Base-by-base conservation (phyloP, 257 asterid species). In the Coffea eugenioides region DNA sequence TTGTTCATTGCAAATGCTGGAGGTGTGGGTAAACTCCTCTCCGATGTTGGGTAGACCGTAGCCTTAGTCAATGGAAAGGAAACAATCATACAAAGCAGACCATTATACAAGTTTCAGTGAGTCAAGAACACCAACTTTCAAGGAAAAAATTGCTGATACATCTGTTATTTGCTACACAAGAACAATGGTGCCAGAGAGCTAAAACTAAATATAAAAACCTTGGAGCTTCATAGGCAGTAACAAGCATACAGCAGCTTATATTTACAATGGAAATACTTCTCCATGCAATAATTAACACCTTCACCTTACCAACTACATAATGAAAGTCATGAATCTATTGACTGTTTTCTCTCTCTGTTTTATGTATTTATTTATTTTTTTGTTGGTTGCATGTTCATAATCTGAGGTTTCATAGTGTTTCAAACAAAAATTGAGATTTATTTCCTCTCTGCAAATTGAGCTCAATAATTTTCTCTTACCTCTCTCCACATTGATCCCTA, bases 21-120 rank as follows among this genome's bases (percentile, higher is more conserved):
- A 77, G 99, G 98, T 75, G 91, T 89, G 75, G 98, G 99, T 75
- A 95, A 87, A 86, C 91, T 85, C 86, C 91, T 90, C 91, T 92
- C 96, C 56, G 96, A 90, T 82, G 89, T 67, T 45, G 90, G 83
- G 83, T 86, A 91, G 80, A 89, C 81, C 54, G 88, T 79, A 83
- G 89, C 91, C 97, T 91, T 84, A 82, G 89, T 68, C 51, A 85
- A 82, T 77, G 83, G 78, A 74, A 72, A 82, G 67, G 48, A 80
- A 77, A 46, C 36, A 75, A 61, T 59, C 25, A 36, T 34, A 15
- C 69, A 27, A 80, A 51, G 48, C 51, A 23, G 13, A 62, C 27
- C 20, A 27, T 20, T 15, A 45, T 74, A 69, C 79, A 79, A 82
- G 48, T 87, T 68, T 70, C 88, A 89, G 76, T 36, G 79, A 65